Base-by-base conservation (phyloP, 352 stramenopile genomes). In the Aphanomyces stellatus region DNA sequence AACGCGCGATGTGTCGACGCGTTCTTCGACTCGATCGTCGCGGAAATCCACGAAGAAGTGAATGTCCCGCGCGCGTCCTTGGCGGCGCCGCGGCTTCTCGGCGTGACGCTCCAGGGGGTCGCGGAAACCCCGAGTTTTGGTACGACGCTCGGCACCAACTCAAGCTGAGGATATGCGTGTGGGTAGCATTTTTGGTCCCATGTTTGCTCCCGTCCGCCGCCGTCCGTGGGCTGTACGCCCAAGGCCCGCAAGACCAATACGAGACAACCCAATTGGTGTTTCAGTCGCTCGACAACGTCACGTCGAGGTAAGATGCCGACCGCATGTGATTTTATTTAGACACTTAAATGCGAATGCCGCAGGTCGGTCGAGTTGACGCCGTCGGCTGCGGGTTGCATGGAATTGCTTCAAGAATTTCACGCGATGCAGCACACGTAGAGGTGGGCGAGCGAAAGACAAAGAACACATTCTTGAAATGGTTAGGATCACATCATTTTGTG, bases 21-120 rank as follows among this genome's bases (percentile, higher is more conserved):
- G 56, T 76, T 91, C 56, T 94, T 91, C 22, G 65, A 73, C 25
- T 94, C 84, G 34, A 88, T 94, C 49, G 69, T 77, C 35, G 79
- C 78, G 24, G 85, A 94, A 65, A 74, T 92, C 25, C 71, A 89
- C 35, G 86, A 94, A 46, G 86, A 94, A 55, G 78, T 92, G 65
- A 94, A 94, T 48, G 34, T 94, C 30, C 24, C 71, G 0, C 63
- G 57, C 10, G 19, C 51, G n/a, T 63, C 78, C 25, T 71, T 84
- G 17, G 62, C 71, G 17, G 60, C 78, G 28, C 85, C 83, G 7
- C 43, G 77, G 72, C 72, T 94, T 51, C 72, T 94, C 0, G 86
- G 86, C 6, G 72, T 94, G 37, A 83, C 91, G 56, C 65, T 81
- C 28, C 86, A 94, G 68, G 74, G 72, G 0, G 72, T 81, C n/a